Percentiles rank a stretch among this genome's conserved stretches.
phyloP scores from a whole-genome alignment of 2,329 filamentous ascomycete genomes.

The Botrytis cinerea region DNA sequence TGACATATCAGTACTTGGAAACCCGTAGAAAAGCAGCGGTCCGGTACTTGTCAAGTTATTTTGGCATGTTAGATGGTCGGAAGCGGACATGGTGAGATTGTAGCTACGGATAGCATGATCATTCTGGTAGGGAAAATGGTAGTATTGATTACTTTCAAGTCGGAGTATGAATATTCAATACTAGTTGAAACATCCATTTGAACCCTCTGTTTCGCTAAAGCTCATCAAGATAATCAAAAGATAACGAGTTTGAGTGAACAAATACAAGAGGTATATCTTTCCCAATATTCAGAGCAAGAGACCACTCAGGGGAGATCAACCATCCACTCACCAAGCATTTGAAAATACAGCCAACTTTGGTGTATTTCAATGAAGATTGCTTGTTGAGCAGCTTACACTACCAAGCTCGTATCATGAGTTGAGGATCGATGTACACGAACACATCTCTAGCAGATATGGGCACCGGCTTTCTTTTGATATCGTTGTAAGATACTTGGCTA shows the following conservation, averaged over 20 bases:
- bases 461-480: not conserved
- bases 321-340: not conserved
- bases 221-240: not conserved
- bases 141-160: not conserved
- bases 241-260: not conserved
- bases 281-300: not conserved
- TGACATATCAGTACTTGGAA: not conserved
- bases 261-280: not conserved
- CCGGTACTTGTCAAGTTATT: not conserved
- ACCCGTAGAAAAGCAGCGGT: not conserved
- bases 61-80: not conserved
- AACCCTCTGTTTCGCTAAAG: not conserved
- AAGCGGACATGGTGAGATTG: not conserved
- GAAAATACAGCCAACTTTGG: not conserved
- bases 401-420: not conserved
- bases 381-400: not conserved
- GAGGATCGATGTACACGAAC: not conserved
- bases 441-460: not conserved
- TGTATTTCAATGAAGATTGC: not conserved
- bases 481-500: not conserved
- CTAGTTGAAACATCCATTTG: not conserved
- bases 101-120: not conserved
- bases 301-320: not conserved
- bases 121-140: not conserved
- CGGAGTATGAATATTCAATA: not conserved